These are phyloP conservation scores for Lotmaria passim DNA, from an alignment of 208 protist species.

Conservation along the genomic window DNA sequence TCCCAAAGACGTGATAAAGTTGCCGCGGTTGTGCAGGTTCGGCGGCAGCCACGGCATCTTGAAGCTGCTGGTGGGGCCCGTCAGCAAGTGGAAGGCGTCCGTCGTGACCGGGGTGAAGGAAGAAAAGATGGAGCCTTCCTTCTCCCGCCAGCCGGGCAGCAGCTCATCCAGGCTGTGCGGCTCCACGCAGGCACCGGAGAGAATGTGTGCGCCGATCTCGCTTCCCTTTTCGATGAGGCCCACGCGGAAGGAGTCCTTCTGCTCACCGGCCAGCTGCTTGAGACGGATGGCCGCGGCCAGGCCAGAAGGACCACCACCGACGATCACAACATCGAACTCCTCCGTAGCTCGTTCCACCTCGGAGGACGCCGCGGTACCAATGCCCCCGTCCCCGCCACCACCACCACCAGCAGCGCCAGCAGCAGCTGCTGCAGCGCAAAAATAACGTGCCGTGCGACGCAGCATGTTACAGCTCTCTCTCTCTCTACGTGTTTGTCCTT, in stretches of 20 bases:
- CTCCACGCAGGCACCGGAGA: constrained; percentile 98
- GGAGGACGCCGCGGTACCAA: background rate
- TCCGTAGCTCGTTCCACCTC: constrained; percentile 84
- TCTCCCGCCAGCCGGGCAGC: constrained; percentile 94
- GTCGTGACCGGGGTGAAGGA: constrained; percentile 87
- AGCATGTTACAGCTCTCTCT: constrained; percentile 40
- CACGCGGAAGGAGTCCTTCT: constrained; percentile 88
- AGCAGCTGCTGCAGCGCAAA: constrained; percentile 40
- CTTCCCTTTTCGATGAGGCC: constrained; percentile 97
- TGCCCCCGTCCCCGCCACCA: background rate
- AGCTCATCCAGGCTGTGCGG: constrained; percentile 95
- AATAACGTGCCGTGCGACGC: constrained; percentile 37
- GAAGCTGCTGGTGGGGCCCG: constrained; percentile 48
- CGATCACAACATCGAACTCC: constrained; percentile 97
- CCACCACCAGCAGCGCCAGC: constrained; percentile 30
- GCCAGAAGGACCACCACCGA: constrained; percentile 96
- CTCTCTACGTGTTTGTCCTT: too few species aligned
- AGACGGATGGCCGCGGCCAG: constrained; percentile 95
- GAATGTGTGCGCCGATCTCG: constrained; percentile 95
- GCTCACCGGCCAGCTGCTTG: constrained; percentile 92
- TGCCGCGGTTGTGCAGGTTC: constrained; percentile 93
- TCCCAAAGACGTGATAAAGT: constrained; percentile 96
- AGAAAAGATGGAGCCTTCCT: constrained; percentile 54
- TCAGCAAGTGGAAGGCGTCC: constrained; percentile 92
- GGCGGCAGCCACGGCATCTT: constrained; percentile 74